Conservation (phyloP, 2,329 filamentous ascomycete genomes). For the Dactylonectria macrodidyma region DNA sequence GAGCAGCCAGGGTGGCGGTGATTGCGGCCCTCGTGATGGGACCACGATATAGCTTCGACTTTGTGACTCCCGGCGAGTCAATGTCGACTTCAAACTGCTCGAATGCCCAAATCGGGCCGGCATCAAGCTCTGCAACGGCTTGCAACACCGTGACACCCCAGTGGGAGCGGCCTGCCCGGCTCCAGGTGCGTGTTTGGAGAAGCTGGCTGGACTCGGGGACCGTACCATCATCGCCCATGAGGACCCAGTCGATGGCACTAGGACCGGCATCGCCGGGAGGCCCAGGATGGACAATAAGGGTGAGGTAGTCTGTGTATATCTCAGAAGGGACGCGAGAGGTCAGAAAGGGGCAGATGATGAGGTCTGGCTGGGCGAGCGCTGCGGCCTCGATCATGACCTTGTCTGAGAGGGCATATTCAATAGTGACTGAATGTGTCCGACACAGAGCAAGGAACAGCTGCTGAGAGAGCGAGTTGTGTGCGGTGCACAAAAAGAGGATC, state of each 20-base stretch:
- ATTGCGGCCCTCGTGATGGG: conserved; percentile 30
- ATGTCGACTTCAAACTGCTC: conserved; percentile 37
- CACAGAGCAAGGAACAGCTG: conserved; percentile 32
- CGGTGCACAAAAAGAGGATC: conserved; percentile 38
- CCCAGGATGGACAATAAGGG: conserved; percentile 35
- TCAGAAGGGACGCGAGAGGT: conserved; percentile 29
- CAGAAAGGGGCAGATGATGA: conserved; percentile 36
- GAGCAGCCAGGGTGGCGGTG: conserved; percentile 19
- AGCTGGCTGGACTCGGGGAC: conserved; percentile 24
- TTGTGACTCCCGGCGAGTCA: conserved; percentile 28
- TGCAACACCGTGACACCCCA: conserved; percentile 39
- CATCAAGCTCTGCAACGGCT: conserved; percentile 37
- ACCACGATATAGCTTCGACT: conserved; percentile 34
- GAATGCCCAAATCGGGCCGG: conserved; percentile 38
- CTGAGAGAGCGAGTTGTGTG: conserved; percentile 38
- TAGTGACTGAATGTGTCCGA: conserved; percentile 23
- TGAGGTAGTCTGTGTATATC: conserved; percentile 32
- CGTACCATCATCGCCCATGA: conserved; percentile 36
- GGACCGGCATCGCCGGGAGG: conserved; percentile 36
- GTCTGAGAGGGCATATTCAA: conserved; percentile 39
- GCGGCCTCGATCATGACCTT: conserved; percentile 34
- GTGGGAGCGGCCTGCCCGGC: conserved; percentile 30
- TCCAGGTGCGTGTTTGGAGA: conserved; percentile 31
- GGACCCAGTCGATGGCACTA: conserved; percentile 35
- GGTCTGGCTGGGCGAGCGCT: conserved; percentile 24